Evolutionary conservation across 495 filamentous ascomycete species (phyloP).

Genomic region (Tuber borchii): DNA sequence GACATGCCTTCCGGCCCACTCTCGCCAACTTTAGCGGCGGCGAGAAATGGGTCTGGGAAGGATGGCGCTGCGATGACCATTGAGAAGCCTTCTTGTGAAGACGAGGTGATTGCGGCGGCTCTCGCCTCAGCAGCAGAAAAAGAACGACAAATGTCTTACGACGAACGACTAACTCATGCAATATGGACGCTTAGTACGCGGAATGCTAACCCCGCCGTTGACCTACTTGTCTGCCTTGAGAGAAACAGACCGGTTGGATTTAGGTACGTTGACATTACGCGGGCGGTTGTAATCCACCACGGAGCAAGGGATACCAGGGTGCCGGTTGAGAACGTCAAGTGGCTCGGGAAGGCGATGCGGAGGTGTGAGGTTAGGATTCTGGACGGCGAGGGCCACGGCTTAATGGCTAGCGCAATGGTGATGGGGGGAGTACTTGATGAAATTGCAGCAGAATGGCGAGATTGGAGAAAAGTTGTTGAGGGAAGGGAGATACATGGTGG

Average conservation of each 20-base stretch:
- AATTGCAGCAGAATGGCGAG: slow-evolving; percentile 90
- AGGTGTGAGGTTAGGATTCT: slow-evolving; percentile 85
- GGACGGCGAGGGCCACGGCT: slow-evolving; percentile 86
- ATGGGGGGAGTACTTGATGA: slow-evolving; percentile 92
- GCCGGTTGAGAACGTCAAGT: slow-evolving; percentile 87
- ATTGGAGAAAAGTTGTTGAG: slow-evolving; percentile 66
- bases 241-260: slow-evolving; percentile 89
- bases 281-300: slow-evolving; percentile 86
- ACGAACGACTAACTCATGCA: slow-evolving; percentile 75
- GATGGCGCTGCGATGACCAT: slow-evolving; percentile 21
- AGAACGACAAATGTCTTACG: slow-evolving; percentile 73
- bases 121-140: slow-evolving; percentile 51
- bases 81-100: slow-evolving; percentile 40
- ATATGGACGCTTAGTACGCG: slow-evolving; percentile 94
- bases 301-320: slow-evolving; percentile 86
- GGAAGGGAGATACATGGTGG: slow-evolving; percentile 43
- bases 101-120: slow-evolving; percentile 48
- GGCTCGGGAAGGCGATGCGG: slow-evolving; percentile 90
- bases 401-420: slow-evolving; percentile 90
- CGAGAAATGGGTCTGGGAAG: slow-evolving; percentile 11
- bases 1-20: slow-evolving; percentile 33
- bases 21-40: slow-evolving; percentile 37
- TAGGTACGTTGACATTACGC: slow-evolving; percentile 89
- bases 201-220: slow-evolving; percentile 87
- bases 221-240: slow-evolving; percentile 88